Base-by-base conservation (phyloP, 1,139 yeast species). In the Tardiomyces digboiensis region DNA sequence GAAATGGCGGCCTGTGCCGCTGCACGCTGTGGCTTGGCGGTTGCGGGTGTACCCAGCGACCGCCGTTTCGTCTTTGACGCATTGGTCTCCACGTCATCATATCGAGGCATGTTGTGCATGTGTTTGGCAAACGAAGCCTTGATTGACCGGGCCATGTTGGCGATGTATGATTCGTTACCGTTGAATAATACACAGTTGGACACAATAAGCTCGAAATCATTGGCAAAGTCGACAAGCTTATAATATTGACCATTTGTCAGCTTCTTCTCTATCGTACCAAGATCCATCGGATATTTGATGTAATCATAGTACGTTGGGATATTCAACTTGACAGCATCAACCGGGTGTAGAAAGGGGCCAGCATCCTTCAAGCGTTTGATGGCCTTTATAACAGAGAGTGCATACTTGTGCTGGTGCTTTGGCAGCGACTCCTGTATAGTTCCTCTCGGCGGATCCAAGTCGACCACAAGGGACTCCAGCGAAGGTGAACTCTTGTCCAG, bases 61-160 rank as follows among this genome's bases (percentile, higher is more conserved):
- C 12, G 41, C 45, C 8, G 19, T 20, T n/a, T n/a, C 19, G 37
- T 20, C 19, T 33, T n/a, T 4, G 37, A 16, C 19, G 19, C 37
- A 16, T 8, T 20, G 4, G 37, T 10, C 19, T n/a, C 37, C 3
- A 16, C 37, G 37, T 76, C 68, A 13, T 84, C 87, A 54, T 74
- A 80, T 2, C 89, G 78, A 3, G 99, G 98, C 79, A 89, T 82
- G 63, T 88, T 86, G 49, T 84, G 73, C 82, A 88, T 80, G 62
- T 91, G 97, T 57, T 89, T 88, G 61, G 86, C 95, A 61, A 91
- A 93, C 54, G 91, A 83, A 2, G 93, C 91, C 64, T 87, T 93
- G 45, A 91, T 76, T 60, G 83, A 85, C 56, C 80, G 75, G 18
- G 87, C 97, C 97, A 91, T 91, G 60, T 80, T 83, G 1, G 97